Evolutionary conservation across 306 rosid genomes (phyloP), one percentile per base, ranked within the genome.

Genomic region (Parietaria judaica): DNA sequence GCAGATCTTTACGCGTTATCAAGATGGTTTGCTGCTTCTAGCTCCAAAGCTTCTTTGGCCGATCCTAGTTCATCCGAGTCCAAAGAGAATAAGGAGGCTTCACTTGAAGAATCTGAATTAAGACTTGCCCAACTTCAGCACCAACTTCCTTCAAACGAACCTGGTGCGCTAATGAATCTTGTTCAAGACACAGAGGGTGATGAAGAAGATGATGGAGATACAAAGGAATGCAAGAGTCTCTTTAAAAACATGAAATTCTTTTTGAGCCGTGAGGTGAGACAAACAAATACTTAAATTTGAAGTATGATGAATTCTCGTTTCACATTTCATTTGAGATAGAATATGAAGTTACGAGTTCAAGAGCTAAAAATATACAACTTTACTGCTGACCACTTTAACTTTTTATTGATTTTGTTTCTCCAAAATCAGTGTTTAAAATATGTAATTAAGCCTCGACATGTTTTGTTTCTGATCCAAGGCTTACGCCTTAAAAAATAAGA

Each of bases 121-220:
- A 79, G 99, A 65, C 91, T 87, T 69, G 96, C 92, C 56, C 98
- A 91, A 76, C 96, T 91, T 79, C 94, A 92, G 65, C 90, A 88
- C 66, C 96, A 92, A 61, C 99, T 88, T 72, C 86, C 94, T 71
- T 73, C 82, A 16, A 88, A 82, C 77, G 94, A 86, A 75, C 94
- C 99, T 6, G 87, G 90, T 77, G 94, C 94, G 11, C 68, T 92
- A 56, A 92, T 84, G 94, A 78, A 77, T 70, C 95, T 88, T 57
- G 88, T 88, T 63, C 85, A 79, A 67, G 84, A 81, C 79, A 79
- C 62, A 49, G 57, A 76, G 47, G 81, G 66, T 52, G 83, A 82
- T 68, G 86, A 72, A 36, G 95, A 83, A n/a, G 96, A 81, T 59
- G 94, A 88, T 72, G 78, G 74, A 43, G 95, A 88, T 70, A 88